Conservation (phyloP, 495 filamentous ascomycete species). For the Neurospora sp. region DNA sequence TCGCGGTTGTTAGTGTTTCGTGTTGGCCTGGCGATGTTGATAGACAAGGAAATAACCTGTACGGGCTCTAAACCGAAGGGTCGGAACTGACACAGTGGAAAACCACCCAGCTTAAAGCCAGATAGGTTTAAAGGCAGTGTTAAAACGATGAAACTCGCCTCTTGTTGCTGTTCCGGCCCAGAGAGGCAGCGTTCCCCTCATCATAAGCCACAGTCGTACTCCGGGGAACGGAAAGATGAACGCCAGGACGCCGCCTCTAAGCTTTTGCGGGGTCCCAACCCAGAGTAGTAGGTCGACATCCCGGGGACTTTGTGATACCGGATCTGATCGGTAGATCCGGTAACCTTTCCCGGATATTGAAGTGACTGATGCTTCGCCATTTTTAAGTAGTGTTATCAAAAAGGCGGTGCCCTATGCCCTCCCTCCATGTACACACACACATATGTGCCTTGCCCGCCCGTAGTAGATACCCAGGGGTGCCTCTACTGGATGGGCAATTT, state of each 20-base stretch:
- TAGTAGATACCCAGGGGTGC: not conserved
- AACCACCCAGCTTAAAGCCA: not conserved
- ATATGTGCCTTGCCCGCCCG: not conserved
- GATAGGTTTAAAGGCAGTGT: not conserved
- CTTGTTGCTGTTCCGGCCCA: not conserved
- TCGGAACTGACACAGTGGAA: not conserved
- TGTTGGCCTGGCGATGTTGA: not conserved
- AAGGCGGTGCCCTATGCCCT: not conserved
- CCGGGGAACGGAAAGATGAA: not conserved
- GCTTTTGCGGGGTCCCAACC: not conserved
- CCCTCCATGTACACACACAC: not conserved
- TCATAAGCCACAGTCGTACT: not conserved
- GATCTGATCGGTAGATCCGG: not conserved
- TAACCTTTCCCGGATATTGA: not conserved
- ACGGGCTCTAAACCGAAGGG: not conserved
- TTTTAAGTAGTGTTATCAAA: not conserved
- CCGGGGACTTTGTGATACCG: not conserved
- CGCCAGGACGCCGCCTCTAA: not conserved
- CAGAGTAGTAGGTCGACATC: not conserved
- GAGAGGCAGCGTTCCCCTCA: not conserved
- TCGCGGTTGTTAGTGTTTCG: not conserved
- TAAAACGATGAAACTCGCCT: not conserved
- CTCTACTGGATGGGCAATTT: not conserved
- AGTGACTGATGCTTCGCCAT: not conserved
- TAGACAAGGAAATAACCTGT: not conserved